Evolutionary conservation across 768 basidiomycete species (phyloP).

Genomic region (Phanerochaete carnosa): DNA sequence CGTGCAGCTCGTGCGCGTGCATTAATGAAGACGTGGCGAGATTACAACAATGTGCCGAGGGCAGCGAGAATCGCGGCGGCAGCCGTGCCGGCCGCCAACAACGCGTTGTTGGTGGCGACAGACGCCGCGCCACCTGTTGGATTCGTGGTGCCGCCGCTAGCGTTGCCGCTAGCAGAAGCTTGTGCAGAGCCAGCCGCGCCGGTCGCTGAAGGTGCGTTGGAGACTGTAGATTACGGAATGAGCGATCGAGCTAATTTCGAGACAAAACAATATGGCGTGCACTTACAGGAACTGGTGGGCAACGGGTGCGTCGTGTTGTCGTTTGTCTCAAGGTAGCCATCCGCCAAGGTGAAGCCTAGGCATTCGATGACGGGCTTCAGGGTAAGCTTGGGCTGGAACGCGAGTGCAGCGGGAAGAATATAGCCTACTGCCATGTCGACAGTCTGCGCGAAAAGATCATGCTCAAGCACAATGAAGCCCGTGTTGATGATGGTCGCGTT

Average conservation of each 20-base stretch:
- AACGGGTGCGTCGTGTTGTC: slow-evolving; percentile 64
- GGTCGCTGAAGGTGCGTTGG: slow-evolving; percentile 25
- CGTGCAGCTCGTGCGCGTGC: neutral
- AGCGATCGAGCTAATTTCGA: neutral
- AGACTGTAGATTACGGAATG: neutral
- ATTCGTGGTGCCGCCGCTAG: slow-evolving; percentile 15
- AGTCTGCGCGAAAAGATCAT: slow-evolving; percentile 81
- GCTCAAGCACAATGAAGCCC: slow-evolving; percentile 91
- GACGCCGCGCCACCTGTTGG: slow-evolving; percentile 10
- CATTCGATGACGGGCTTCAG: slow-evolving; percentile 74
- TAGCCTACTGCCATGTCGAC: slow-evolving; percentile 87
- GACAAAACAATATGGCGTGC: neutral
- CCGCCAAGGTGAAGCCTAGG: slow-evolving; percentile 48
- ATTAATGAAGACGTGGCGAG: neutral
- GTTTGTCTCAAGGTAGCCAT: slow-evolving; percentile 84
- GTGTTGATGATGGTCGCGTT: slow-evolving; percentile 53
- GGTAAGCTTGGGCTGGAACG: slow-evolving; percentile 57
- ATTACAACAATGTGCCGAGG: neutral
- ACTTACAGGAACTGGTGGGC: slow-evolving; percentile 19
- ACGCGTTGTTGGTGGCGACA: slow-evolving; percentile 1
- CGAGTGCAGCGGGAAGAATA: slow-evolving; percentile 77
- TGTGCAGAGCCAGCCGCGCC: slow-evolving; percentile 33
- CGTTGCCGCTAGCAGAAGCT: slow-evolving; percentile 21
- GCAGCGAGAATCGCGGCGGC: slow-evolving; percentile 2
- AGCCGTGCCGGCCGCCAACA: slow-evolving; percentile 6